Base-by-base conservation (phyloP, 805 yeast species). In the Yarrowia bubula region DNA sequence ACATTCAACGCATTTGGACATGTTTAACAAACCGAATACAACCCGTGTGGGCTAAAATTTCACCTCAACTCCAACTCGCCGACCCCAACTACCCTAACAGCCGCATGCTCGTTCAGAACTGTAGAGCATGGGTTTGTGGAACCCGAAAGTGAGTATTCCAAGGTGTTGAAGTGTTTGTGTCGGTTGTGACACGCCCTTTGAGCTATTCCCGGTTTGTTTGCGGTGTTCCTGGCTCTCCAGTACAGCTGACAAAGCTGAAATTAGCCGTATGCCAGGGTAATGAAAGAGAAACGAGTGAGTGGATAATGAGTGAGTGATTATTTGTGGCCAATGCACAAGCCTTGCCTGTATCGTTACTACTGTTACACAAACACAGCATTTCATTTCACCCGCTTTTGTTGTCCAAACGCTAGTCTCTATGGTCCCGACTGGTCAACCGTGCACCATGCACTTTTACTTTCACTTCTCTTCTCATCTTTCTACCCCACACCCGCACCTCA, bases 401-500 rank as follows among this genome's bases (percentile, higher is more conserved):
- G 42, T 7, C 8, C 5, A 8, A 10, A 10, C 47, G 13, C 47
- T 43, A 51, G 58, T 32, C 35, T 51, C 58, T 35, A 41, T 35
- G 55, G 58, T 37, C 58, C 58, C 43, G 58, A 51, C 58, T 37
- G 58, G 18, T 47, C 38, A 46, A 55, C 47, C 15, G 46, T 55
- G 46, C 47, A 41, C 61, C 8, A 55, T 55, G 61, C 46, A 55
- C 61, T 55, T 55, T 55, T 55, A 55, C 61, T 55, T 55, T 55
- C 47, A 55, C 61, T 55, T 55, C 61, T 55, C 61, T 55, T 55
- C 61, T 55, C 61, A 55, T 15, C 43, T 38, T 55, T 41, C 61
- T 55, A 55, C 61, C 61, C 61, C 61, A 55, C 61, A 55, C 61
- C 37, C 61, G 17, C 61, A 55, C 61, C 18, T 41, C 37, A 31